Conservation (phyloP, 768 basidiomycete species). For the Dentipellis sp. region DNA sequence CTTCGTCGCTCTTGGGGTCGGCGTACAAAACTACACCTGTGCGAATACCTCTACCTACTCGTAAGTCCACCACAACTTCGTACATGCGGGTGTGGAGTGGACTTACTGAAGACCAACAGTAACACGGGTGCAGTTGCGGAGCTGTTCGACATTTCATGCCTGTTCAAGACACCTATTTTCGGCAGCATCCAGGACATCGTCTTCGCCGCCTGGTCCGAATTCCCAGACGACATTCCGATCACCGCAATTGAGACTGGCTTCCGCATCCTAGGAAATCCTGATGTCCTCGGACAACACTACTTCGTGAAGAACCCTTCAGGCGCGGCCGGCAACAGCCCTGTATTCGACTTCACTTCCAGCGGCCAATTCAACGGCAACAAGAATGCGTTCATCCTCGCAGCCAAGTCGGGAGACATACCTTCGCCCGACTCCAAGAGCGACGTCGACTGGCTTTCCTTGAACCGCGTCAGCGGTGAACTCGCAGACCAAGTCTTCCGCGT, state of each 20-base stretch:
- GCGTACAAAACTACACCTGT: constrained; percentile 4
- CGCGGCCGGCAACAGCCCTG: background rate
- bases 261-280: background rate
- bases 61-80: constrained; percentile 2
- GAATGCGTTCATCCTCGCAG: constrained; percentile 3
- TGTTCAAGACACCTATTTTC: background rate
- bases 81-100: background rate
- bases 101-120: background rate
- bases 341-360: constrained; percentile 8
- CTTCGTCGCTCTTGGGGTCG: constrained; percentile 1
- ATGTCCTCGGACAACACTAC: constrained; percentile 6
- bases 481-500: constrained; percentile 7
- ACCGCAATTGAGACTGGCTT: background rate
- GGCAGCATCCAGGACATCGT: background rate
- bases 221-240: background rate
- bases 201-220: background rate
- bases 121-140: constrained; percentile 7
- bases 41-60: background rate
- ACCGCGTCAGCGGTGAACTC: background rate
- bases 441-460: constrained; percentile 9
- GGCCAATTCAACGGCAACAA: background rate
- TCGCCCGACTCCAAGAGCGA: background rate
- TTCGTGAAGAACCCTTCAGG: background rate
- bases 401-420: background rate
- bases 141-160: constrained; percentile 7